Conservation (phyloP, 2,329 filamentous ascomycete genomes). For the Catunica adiposa region DNA sequence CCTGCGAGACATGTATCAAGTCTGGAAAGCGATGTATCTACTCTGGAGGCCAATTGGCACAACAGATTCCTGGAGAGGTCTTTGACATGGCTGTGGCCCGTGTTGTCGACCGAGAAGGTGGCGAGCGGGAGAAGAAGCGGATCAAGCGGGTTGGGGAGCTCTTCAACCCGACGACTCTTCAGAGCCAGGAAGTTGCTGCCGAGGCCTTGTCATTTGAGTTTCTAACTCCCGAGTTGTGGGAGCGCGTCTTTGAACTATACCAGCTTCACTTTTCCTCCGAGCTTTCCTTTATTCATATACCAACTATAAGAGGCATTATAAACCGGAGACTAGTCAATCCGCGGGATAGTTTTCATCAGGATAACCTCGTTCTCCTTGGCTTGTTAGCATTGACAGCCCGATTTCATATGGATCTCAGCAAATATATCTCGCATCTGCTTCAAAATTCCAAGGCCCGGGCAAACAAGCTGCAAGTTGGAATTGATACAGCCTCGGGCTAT, state of each 20-base stretch:
- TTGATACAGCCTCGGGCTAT: slow-evolving; percentile 39
- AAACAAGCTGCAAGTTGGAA: slow-evolving; percentile 19
- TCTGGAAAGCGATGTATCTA: slow-evolving; percentile 24
- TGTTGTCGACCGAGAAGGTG: slow-evolving; percentile 25
- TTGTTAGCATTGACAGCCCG: slow-evolving; percentile 53
- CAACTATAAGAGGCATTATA: slow-evolving; percentile 33
- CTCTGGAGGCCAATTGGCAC: background rate
- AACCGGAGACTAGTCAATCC: slow-evolving; percentile 15
- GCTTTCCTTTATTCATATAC: slow-evolving; percentile 53
- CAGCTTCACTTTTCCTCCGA: slow-evolving; percentile 56
- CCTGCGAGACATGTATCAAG: slow-evolving; percentile 59
- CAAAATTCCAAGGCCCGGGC: slow-evolving; percentile 21
- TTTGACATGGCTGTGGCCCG: slow-evolving; percentile 45
- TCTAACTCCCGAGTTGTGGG: slow-evolving; percentile 49
- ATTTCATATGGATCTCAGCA: slow-evolving; percentile 45
- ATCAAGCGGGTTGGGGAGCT: slow-evolving; percentile 29
- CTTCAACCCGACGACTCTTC: slow-evolving; percentile 24
- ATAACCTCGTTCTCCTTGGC: slow-evolving; percentile 44
- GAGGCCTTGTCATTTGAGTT: slow-evolving; percentile 46
- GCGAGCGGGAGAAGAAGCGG: slow-evolving; percentile 33
- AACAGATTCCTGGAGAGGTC: slow-evolving; percentile 36
- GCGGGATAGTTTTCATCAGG: slow-evolving; percentile 27
- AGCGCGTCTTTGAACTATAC: slow-evolving; percentile 52
- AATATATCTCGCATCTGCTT: slow-evolving; percentile 30
- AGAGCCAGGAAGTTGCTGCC: slow-evolving; percentile 27